Evolutionary conservation across 192 early-diverging fungal species (phyloP).

Genomic region (Podila horticola): DNA sequence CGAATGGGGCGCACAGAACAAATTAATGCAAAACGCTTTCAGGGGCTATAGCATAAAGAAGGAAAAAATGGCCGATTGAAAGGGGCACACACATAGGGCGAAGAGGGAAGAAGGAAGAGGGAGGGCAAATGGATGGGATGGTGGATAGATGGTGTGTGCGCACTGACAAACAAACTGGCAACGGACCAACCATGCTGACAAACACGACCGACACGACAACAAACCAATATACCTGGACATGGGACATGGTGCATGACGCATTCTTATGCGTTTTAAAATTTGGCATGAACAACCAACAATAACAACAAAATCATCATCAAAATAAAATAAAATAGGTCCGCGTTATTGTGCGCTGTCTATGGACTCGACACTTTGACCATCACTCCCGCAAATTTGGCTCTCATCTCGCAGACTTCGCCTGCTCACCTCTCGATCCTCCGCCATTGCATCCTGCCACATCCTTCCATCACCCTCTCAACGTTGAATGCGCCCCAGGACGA

Average conservation of each 20-base stretch:
- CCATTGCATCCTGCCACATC: constrained; percentile 61
- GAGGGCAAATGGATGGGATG: not conserved
- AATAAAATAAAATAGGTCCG: constrained; percentile 53
- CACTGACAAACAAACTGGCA: not conserved
- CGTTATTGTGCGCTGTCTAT: constrained; percentile 71
- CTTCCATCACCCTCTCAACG: constrained; percentile 55
- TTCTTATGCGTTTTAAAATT: no score
- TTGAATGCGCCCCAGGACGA: constrained; percentile 71
- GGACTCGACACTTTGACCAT: constrained; percentile 66
- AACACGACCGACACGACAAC: not conserved
- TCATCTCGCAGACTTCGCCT: constrained; percentile 62
- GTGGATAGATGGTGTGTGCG: not conserved
- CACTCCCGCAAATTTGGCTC: constrained; percentile 61
- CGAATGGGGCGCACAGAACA: no score
- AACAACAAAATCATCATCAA: not conserved
- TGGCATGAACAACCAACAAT: no score
- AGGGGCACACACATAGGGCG: not conserved
- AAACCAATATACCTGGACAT: no score
- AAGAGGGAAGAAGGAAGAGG: not conserved
- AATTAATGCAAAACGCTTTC: not conserved
- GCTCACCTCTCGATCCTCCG: constrained; percentile 64
- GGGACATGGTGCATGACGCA: no score
- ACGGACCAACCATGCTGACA: constrained; percentile 7
- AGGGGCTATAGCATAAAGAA: not conserved
- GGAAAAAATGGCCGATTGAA: not conserved